Conservation (phyloP, 2,329 filamentous ascomycete species). For the Coleophoma eucalyptorum region DNA sequence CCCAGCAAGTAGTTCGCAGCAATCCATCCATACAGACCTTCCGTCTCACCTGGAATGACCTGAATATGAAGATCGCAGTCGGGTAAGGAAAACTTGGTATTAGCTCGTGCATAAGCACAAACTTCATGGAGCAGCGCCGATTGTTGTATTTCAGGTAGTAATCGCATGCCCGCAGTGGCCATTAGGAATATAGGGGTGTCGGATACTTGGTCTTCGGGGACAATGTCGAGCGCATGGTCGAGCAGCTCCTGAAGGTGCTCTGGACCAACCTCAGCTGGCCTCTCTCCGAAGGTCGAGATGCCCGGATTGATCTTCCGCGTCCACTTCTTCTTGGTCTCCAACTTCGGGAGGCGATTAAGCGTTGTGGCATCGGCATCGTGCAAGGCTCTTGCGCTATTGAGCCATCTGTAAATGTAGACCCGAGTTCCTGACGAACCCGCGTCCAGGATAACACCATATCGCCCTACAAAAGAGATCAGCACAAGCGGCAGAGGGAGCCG, state of each 20-base stretch:
- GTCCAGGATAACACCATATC: slow-evolving; percentile 94
- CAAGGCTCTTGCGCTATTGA: slow-evolving; percentile 67
- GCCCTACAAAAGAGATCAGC: slow-evolving; percentile 24
- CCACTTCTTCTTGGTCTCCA: slow-evolving; percentile 82
- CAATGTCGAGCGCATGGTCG: slow-evolving; percentile 73
- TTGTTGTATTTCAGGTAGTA: slow-evolving; percentile 73
- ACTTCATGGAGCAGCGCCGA: slow-evolving; percentile 70
- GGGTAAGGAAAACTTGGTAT: slow-evolving; percentile 80
- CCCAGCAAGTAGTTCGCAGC: slow-evolving; percentile 93
- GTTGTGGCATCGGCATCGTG: slow-evolving; percentile 56
- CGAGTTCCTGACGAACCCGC: slow-evolving; percentile 96
- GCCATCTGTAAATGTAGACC: slow-evolving; percentile 92
- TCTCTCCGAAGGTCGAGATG: slow-evolving; percentile 83
- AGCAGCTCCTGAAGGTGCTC: slow-evolving; percentile 79
- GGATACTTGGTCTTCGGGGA: slow-evolving; percentile 71
- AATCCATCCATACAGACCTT: slow-evolving; percentile 96
- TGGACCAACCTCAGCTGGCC: slow-evolving; percentile 70
- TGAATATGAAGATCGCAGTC: slow-evolving; percentile 88
- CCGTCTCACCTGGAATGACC: slow-evolving; percentile 92
- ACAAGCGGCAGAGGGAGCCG: background rate
- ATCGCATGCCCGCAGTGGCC: slow-evolving; percentile 90
- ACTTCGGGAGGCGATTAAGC: slow-evolving; percentile 67
- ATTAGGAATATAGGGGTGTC: slow-evolving; percentile 93
- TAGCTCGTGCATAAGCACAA: slow-evolving; percentile 74
- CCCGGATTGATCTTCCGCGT: slow-evolving; percentile 93